Evolutionary conservation across 305 asterid genomes (phyloP).

Genomic region (Solanum hybrid): DNA sequence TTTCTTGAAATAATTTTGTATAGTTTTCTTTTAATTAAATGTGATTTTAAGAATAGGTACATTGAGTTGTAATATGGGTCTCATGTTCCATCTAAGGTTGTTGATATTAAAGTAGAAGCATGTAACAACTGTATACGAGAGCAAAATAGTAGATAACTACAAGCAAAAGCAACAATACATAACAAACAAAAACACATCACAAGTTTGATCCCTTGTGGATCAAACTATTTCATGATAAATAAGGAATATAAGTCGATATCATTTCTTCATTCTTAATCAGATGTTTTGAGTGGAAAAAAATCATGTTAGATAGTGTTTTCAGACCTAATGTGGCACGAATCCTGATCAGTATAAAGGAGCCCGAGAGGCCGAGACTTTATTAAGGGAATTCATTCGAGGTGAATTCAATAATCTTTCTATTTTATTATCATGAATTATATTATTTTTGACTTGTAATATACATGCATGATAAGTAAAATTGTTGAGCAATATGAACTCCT

Average conservation of each 20-base stretch:
- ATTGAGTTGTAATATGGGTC: not conserved
- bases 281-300: not conserved
- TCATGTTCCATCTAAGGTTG: conserved; percentile 5
- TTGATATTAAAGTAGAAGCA: not conserved
- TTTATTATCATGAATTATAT: not conserved
- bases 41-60: not conserved
- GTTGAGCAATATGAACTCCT: not conserved
- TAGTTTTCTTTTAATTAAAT: not conserved
- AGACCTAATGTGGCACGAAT: fast-evolving
- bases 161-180: not conserved
- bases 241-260: fast-evolving
- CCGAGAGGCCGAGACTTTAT: not conserved
- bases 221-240: not conserved
- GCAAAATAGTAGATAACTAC: not conserved
- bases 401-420: not conserved
- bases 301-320: not conserved
- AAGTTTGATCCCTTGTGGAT: not conserved
- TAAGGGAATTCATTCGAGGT: not conserved
- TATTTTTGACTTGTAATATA: not conserved
- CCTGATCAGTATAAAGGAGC: not conserved
- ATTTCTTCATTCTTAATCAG: not conserved
- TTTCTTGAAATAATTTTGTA: not conserved
- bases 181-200: not conserved
- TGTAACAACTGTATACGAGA: not conserved
- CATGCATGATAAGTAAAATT: not conserved